phyloP scores from a whole-genome alignment of 129 eudicot genomes.

The Scalesia atractyloides region DNA sequence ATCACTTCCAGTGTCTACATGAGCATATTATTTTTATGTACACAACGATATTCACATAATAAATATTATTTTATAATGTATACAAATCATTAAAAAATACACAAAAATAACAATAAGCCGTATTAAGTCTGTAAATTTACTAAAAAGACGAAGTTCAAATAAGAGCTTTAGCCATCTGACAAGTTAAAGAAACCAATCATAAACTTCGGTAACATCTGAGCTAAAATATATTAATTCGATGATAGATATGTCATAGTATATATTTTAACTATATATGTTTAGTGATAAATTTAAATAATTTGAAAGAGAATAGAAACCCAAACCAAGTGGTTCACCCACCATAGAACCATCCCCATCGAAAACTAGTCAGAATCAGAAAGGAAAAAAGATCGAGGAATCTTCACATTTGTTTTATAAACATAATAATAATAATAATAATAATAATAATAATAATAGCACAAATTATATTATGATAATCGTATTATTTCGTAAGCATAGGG shows the following conservation, averaged over 20 bases:
- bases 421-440: no score
- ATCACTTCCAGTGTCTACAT: not conserved
- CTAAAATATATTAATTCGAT: not conserved
- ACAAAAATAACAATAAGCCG: no score
- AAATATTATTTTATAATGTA: not conserved
- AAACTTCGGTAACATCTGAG: not conserved
- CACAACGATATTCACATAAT: not conserved
- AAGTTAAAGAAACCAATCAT: no score
- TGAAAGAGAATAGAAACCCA: constrained; percentile 14
- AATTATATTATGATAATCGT: no score
- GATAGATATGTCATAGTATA: not conserved
- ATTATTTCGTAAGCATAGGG: not conserved
- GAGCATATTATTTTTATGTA: not conserved
- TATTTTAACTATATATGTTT: not conserved
- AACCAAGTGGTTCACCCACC: constrained; percentile 72
- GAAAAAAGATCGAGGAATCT: constrained; percentile 50
- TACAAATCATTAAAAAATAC: not conserved
- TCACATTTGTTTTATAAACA: constrained; percentile 23
- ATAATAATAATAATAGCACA: no score
- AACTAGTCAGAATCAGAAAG: constrained; percentile 40
- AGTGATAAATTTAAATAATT: not conserved
- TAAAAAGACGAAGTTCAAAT: no score
- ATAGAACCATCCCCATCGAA: constrained; percentile 35
- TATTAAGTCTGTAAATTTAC: no score
- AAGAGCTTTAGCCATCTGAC: no score